Evolutionary conservation across 1,139 yeast genomes (phyloP).

Genomic region (Pichia sp.): DNA sequence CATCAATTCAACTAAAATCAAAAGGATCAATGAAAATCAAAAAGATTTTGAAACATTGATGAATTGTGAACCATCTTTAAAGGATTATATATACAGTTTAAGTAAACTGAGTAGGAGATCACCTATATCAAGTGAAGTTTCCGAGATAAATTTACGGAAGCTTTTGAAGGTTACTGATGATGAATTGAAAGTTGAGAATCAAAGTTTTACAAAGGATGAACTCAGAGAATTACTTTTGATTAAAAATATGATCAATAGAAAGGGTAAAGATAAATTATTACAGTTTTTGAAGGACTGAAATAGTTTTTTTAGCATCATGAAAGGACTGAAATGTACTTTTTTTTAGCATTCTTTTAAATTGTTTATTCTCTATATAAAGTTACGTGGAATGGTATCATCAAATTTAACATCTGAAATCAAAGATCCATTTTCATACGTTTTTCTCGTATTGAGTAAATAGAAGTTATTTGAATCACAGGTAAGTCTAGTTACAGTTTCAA

Average conservation of each 20-base stretch:
- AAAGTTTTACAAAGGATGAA: constrained; percentile 32
- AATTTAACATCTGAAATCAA: constrained; percentile 23
- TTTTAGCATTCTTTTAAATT: no score
- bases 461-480: constrained; percentile 25
- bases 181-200: constrained; percentile 24
- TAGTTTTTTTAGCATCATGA: no score
- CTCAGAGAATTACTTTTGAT: constrained; percentile 47
- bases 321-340: no score
- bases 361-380: constrained; percentile 6
- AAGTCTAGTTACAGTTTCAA: constrained; percentile 28
- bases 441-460: constrained; percentile 18
- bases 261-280: constrained; percentile 63
- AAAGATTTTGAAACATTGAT: constrained; percentile 24
- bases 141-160: constrained; percentile 21
- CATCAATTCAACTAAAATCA: constrained; percentile 40
- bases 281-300: constrained; percentile 39
- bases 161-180: constrained; percentile 34
- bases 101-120: constrained; percentile 21
- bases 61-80: constrained; percentile 16
- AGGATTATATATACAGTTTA: constrained; percentile 21
- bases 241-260: constrained; percentile 53
- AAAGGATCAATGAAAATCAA: constrained; percentile 26
- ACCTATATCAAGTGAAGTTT: constrained; percentile 15
- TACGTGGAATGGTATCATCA: constrained; percentile 19
- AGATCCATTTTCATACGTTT: constrained; percentile 26